phyloP scores from a whole-genome alignment of 2,329 filamentous ascomycete species.

The Fusarium praegraminearum region DNA sequence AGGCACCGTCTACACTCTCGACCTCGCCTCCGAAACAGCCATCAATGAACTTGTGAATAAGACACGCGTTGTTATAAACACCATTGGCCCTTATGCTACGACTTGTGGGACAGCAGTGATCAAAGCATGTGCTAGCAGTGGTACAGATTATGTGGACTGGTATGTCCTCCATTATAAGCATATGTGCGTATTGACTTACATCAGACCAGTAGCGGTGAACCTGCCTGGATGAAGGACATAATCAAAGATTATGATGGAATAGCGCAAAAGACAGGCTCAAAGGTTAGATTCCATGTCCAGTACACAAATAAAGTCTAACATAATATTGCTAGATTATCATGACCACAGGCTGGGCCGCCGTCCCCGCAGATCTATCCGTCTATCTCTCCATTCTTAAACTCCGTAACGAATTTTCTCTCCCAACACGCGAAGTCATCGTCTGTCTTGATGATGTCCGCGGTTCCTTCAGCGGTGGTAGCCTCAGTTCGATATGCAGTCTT shows the following conservation, averaged over 20 bases:
- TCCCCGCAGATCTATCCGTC: constrained; percentile 35
- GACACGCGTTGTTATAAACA: constrained; percentile 17
- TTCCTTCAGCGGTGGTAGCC: constrained; percentile 37
- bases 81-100: constrained; percentile 31
- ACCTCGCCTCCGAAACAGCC: constrained; percentile 9
- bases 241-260: constrained; percentile 27
- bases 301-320: background rate
- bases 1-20: constrained; percentile 14
- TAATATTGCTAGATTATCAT: constrained; percentile 25
- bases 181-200: constrained; percentile 2
- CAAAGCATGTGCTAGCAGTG: constrained; percentile 37
- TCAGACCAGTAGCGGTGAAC: constrained; percentile 34
- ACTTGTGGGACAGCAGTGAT: constrained; percentile 36
- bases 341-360: constrained; percentile 36
- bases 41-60: constrained; percentile 4
- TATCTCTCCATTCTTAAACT: constrained; percentile 31
- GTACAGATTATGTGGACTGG: constrained; percentile 43
- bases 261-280: constrained; percentile 26
- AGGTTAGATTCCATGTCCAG: background rate
- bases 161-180: background rate
- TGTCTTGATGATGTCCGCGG: constrained; percentile 24
- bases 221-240: constrained; percentile 32
- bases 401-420: constrained; percentile 9
- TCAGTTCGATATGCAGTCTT: constrained; percentile 33
- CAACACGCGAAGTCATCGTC: constrained; percentile 28